Evolutionary conservation across 306 rosid species (phyloP), one percentile per base, ranked within the genome.

Genomic region (Trifolium dubium): DNA sequence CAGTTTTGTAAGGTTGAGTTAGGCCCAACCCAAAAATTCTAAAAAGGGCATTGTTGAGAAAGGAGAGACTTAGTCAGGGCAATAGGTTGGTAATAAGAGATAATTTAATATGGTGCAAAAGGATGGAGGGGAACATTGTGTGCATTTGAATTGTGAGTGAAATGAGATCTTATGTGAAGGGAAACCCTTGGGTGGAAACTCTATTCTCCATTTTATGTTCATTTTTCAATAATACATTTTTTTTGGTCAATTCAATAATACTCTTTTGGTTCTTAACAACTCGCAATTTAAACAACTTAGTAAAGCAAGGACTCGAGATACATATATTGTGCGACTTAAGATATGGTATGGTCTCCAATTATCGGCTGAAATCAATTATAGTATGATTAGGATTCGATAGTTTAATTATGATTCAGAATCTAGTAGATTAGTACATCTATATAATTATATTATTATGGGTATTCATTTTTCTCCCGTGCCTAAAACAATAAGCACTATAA

Each of bases 341-440:
- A n/a, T 15, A 50, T 15, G 15, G 59, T 23, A 55, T 29, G 31
- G 61, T 55, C 17, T 47, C 62, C 62, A 55, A 55, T 55, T 55
- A 9, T 23, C 32, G 17, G 32, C 61, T 55, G 7, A 19, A 55
- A 32, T 55, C 23, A 55, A 10, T 23, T 55, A 28, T 23, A 55
- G 62, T 10, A 28, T 55, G 62, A 55, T 55, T 10, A 55, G n/a
- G 62, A 55, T 23, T 23, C n/a, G 23, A 34, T 23, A 23, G 61
- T 23, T 55, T 55, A 11, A 23, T 12, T 28, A 23, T 55, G 62
- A 55, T 9, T 23, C 9, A 12, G 34, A 55, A 55, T 55, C 34
- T 23, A 55, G 34, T 55, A 23, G 28, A 55, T 23, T 28, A 55
- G 34, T 23, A 10, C 34, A 55, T 55, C 34, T 10, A 55, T 28